Base-by-base conservation (phyloP, 2,329 filamentous ascomycete species). In the Trichoderma asperellum region DNA sequence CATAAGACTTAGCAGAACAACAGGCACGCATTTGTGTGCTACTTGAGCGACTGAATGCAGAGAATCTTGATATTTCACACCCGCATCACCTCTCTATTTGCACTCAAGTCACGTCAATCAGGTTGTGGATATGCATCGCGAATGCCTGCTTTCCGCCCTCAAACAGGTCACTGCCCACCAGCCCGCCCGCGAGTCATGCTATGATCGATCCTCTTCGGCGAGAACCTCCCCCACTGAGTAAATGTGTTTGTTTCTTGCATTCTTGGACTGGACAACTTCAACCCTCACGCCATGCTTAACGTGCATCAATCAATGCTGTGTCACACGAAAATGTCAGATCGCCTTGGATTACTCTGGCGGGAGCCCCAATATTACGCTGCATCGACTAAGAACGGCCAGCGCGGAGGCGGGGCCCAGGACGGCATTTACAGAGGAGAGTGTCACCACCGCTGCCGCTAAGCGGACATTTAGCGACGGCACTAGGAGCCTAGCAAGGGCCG, bases 331-430 rank as follows among this genome's bases (percentile, higher is more conserved):
- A 67, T 27, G 56, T 58, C 64, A 24, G 57, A 68, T 68, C 21
- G 47, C 49, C 60, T 24, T 65, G 61, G 56, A 61, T 67, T 55
- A 67, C 68, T 70, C 29, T 47, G 53, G 59, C 32, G 62, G 12
- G 29, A 43, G 67, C 60, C 52, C 32, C 49, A 32, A 49, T 69
- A 66, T 70, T 67, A 67, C 32, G 66, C 35, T 43, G 68, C 68
- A 70, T 70, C 62, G 68, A 67, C 68, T 70, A 70, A 70, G 53
- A 58, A 49, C 43, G 55, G 11, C 29, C 68, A 56, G 40, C 53
- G 64, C 47, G 64, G 64, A 67, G 64, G 64, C 64, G 64, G 61
- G 53, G 49, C 61, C 61, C 37, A 11, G 7, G n/a, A 32, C n/a
- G 47, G n/a, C 32, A 21, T 53, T 29, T 40, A 55, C 61, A 64